Evolutionary conservation across 805 yeast genomes (phyloP), one percentile per base, ranked within the genome.

Genomic region (Starmerella riodocensis): DNA sequence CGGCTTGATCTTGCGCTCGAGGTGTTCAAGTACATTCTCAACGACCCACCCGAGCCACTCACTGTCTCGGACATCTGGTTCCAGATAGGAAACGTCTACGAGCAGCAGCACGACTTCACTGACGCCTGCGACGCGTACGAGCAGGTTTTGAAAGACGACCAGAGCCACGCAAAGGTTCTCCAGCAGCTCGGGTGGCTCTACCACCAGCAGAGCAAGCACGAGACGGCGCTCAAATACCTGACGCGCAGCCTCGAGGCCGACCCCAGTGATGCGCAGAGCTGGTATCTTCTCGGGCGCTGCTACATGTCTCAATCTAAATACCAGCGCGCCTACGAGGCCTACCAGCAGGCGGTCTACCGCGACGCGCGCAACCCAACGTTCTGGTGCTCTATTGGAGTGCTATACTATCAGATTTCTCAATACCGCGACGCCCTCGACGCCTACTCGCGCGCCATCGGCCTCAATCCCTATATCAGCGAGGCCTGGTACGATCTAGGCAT

Each of bases 401-500:
- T 91, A 42, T 91, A 91, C 63, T 91, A 88, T 61, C 96, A 91
- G 62, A 88, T 91, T 44, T 76, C 91, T 41, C 98, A 91, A 64
- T 91, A 83, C 63, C 71, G 94, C 41, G 98, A 91, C 58, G 98
- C 98, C 2, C 67, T 91, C 48, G 97, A 91, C 59, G 98, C 98
- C 13, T 91, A 91, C 63, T 86, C 97, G 6, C 69, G 97, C 40
- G 98, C 98, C 9, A 91, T 91, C 45, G 71, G 96, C 52, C 71
- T 91, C 53, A 91, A 91, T 53, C 98, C 98, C 13, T 86, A 86
- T 65, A 80, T 91, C 49, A 76, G 91, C 44, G 98, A 91, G 61
- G 98, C 91, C 20, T 91, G 98, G 98, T 91, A 91, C 62, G 98
- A 91, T 62, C 70, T 91, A 56, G 98, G 98, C 43, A 91, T 97